phyloP scores from a whole-genome alignment of 2,329 filamentous ascomycete species.

The Fusarium sp. region DNA sequence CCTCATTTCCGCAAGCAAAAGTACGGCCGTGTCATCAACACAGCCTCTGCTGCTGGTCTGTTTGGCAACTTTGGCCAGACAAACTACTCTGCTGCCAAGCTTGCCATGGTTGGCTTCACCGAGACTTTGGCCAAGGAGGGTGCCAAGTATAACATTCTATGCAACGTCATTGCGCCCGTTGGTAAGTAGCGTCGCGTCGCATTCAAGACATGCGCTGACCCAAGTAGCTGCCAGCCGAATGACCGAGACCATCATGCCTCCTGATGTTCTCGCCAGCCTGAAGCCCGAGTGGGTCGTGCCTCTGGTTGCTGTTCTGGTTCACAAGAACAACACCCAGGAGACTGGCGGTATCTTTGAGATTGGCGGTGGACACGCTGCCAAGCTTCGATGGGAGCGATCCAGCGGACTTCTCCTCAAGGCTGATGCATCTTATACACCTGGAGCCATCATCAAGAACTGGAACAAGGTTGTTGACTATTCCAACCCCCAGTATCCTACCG shows the following conservation, averaged over 20 bases:
- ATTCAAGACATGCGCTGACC: conserved; percentile 21
- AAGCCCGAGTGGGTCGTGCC: conserved; percentile 97
- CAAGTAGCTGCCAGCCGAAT: conserved; percentile 85
- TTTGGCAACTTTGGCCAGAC: conserved; percentile 96
- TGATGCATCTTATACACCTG: conserved; percentile 88
- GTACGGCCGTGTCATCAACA: conserved; percentile 97
- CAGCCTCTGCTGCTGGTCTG: conserved; percentile 92
- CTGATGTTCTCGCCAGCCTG: conserved; percentile 86
- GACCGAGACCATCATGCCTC: conserved; percentile 95
- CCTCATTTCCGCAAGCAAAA: conserved; percentile 99
- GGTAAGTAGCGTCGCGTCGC: conserved; percentile 47
- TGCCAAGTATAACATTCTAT: conserved; percentile 95
- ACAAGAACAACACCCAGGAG: conserved; percentile 85
- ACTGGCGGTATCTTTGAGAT: conserved; percentile 93
- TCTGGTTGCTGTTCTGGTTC: conserved; percentile 87
- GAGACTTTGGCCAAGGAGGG: conserved; percentile 99
- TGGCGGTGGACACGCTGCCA: conserved; percentile 91
- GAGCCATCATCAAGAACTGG: conserved; percentile 91
- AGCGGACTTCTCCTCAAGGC: conserved; percentile 90
- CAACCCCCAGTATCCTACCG: conserved; percentile 80
- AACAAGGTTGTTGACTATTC: conserved; percentile 88
- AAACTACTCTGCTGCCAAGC: conserved; percentile 97
- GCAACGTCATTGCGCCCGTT: conserved; percentile 95
- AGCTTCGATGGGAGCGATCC: conserved; percentile 94
- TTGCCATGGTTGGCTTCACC: conserved; percentile 95